Evolutionary conservation across 2,329 filamentous ascomycete genomes (phyloP).

Genomic region (Colletotrichum magnum): DNA sequence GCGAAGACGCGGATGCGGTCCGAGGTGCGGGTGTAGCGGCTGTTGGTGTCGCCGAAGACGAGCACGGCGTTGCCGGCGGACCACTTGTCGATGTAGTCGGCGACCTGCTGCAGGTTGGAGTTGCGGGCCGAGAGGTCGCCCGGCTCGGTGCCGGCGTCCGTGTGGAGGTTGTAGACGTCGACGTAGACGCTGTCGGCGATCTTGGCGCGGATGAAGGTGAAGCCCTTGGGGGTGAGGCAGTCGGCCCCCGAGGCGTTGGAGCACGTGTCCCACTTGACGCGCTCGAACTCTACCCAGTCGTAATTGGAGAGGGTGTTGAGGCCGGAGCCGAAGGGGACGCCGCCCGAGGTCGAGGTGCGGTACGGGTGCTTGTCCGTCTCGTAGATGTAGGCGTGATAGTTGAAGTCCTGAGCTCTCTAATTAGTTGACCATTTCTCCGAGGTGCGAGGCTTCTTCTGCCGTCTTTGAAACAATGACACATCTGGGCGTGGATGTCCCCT

Average conservation of each 20-base stretch:
- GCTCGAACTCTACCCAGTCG: conserved; percentile 67
- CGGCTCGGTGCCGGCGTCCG: conserved; percentile 72
- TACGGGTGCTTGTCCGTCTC: conserved; percentile 70
- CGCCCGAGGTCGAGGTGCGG: conserved; percentile 76
- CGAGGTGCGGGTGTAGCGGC: conserved; percentile 70
- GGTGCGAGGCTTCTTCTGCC: background rate
- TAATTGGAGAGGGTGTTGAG: conserved; percentile 75
- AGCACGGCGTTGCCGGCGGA: conserved; percentile 74
- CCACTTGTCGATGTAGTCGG: conserved; percentile 68
- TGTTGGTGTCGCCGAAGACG: conserved; percentile 76
- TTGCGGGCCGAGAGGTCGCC: conserved; percentile 70
- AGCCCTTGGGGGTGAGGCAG: conserved; percentile 79
- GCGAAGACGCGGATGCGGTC: conserved; percentile 67
- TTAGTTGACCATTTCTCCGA: background rate
- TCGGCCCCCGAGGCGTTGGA: conserved; percentile 69
- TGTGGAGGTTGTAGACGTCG: conserved; percentile 77
- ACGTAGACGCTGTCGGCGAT: conserved; percentile 68
- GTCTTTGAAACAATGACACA: conserved; percentile 26
- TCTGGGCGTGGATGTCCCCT: conserved; percentile 6
- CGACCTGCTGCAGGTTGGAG: conserved; percentile 72
- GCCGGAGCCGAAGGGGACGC: conserved; percentile 73
- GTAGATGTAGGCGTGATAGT: conserved; percentile 76
- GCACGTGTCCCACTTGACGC: conserved; percentile 72
- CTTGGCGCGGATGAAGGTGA: conserved; percentile 74
- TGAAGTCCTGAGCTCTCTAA: conserved; percentile 46